A percentile compares a stretch with the other conserved stretches of the same genome.
Conservation (phyloP, 768 basidiomycete species). For the Mycena venus region DNA sequence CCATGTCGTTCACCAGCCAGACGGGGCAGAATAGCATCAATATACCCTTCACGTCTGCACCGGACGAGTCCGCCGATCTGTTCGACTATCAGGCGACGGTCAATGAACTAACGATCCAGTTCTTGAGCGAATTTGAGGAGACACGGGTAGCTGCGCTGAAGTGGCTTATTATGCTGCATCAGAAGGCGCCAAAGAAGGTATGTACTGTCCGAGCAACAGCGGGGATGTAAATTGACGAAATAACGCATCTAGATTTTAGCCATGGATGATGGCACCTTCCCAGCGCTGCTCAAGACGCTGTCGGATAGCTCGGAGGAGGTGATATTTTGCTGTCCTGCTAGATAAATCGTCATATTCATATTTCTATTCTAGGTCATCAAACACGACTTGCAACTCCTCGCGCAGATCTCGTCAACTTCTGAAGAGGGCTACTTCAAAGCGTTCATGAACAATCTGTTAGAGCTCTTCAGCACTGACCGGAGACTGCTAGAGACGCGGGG, state of each 20-base stretch:
- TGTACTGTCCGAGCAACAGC: background rate
- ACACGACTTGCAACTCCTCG: slow-evolving; percentile 93
- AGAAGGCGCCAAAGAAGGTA: slow-evolving; percentile 97
- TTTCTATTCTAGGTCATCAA: slow-evolving; percentile 87
- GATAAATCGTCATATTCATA: background rate
- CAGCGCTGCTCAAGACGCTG: slow-evolving; percentile 92
- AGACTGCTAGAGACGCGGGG: slow-evolving; percentile 90
- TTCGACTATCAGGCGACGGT: slow-evolving; percentile 96
- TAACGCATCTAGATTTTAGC: slow-evolving; percentile 79
- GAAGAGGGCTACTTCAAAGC: slow-evolving; percentile 96
- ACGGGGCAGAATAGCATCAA: slow-evolving; percentile 49
- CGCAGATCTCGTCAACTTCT: slow-evolving; percentile 96
- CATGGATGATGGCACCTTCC: slow-evolving; percentile 97
- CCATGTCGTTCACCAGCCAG: slow-evolving; percentile 62
- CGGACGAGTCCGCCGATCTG: slow-evolving; percentile 75
- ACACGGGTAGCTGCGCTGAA: slow-evolving; percentile 95
- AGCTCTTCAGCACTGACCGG: slow-evolving; percentile 95
- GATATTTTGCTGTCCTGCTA: slow-evolving; percentile 23
- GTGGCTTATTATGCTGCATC: slow-evolving; percentile 99
- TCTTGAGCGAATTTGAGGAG: slow-evolving; percentile 96
- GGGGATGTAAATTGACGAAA: background rate
- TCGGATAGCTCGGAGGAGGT: slow-evolving; percentile 98
- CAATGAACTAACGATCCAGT: slow-evolving; percentile 92
- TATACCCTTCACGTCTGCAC: slow-evolving; percentile 41
- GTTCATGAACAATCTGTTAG: slow-evolving; percentile 95